Conservation (phyloP, 306 rosid genomes). For the Citrullus mucosospermus region DNA sequence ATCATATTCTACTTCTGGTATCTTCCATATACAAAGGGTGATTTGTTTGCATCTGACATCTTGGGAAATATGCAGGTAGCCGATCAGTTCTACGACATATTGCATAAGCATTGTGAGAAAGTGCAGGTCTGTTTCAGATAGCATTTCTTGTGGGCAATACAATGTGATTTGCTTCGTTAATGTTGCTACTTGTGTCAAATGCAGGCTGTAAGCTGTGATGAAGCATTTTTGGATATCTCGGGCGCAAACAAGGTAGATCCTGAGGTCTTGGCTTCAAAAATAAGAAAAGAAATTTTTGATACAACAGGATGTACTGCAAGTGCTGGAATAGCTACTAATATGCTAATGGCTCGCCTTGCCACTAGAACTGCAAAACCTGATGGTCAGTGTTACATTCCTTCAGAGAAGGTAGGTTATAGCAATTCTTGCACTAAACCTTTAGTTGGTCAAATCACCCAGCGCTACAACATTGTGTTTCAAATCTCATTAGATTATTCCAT, state of each 20-base stretch:
- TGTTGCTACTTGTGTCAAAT: conserved; percentile 13
- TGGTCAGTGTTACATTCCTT: conserved; percentile 74
- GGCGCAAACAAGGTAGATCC: conserved; percentile 48
- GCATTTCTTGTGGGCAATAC: background rate
- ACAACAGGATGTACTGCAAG: conserved; percentile 83
- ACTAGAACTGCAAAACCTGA: conserved; percentile 92
- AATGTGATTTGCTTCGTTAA: conserved; percentile 7
- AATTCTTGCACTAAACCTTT: background rate
- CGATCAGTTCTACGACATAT: conserved; percentile 64
- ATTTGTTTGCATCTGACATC: background rate
- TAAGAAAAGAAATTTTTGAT: conserved; percentile 65
- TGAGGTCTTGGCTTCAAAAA: conserved; percentile 46
- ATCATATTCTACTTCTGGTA: background rate
- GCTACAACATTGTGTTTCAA: background rate
- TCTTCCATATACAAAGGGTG: background rate
- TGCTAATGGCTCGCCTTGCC: conserved; percentile 95
- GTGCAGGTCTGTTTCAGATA: conserved; percentile 51
- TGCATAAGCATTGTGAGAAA: conserved; percentile 69
- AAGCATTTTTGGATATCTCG: conserved; percentile 77
- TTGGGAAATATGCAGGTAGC: conserved; percentile 66
- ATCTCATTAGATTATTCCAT: background rate
- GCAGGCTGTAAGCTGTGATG: conserved; percentile 97
- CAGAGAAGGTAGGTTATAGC: conserved; percentile 32
- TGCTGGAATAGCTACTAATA: conserved; percentile 76
- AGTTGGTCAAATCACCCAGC: background rate